Percentiles rank a stretch among this genome's conserved stretches.
Evolutionary conservation across 2,329 filamentous ascomycete species (phyloP).

Genomic region (Fragosphaeria purpurea): DNA sequence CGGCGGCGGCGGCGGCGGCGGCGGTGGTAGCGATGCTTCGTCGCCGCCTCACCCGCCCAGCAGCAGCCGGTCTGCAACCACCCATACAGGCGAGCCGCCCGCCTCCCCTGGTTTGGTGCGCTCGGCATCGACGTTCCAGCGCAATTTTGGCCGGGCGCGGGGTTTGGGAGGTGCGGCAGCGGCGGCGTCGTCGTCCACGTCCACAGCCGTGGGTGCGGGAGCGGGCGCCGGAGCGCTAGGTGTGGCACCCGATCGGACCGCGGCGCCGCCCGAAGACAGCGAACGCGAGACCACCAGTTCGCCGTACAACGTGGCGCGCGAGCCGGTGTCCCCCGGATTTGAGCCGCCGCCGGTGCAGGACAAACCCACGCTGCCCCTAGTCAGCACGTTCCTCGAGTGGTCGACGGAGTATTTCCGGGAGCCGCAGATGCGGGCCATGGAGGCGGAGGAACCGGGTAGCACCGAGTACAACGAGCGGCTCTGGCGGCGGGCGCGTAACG

Average conservation of each 20-base stretch:
- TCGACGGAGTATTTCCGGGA: conserved; percentile 96
- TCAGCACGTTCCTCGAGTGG: conserved; percentile 85
- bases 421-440: conserved; percentile 93
- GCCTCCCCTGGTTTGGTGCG: conserved; percentile 25
- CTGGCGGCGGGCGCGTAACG: conserved; percentile 87
- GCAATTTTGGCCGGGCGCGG: background rate
- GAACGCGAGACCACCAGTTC: conserved; percentile 56
- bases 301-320: conserved; percentile 65
- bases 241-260: conserved; percentile 24
- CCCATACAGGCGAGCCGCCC: conserved; percentile 2
- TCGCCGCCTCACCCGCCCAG: too few relatives aligned
- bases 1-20: too few relatives aligned
- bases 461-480: conserved; percentile 92
- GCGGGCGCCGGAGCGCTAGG: conserved; percentile 15
- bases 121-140: conserved; percentile 20
- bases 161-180: background rate
- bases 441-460: conserved; percentile 92
- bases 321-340: conserved; percentile 72
- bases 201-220: conserved; percentile 23
- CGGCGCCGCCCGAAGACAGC: conserved; percentile 60
- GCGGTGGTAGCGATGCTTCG: too few relatives aligned
- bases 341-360: conserved; percentile 49
- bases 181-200: background rate
- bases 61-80: too few relatives aligned
- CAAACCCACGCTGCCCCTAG: conserved; percentile 59